Conservation (phyloP, 2,329 filamentous ascomycete genomes). For the Stagonosporopsis cucurbitacearum region DNA sequence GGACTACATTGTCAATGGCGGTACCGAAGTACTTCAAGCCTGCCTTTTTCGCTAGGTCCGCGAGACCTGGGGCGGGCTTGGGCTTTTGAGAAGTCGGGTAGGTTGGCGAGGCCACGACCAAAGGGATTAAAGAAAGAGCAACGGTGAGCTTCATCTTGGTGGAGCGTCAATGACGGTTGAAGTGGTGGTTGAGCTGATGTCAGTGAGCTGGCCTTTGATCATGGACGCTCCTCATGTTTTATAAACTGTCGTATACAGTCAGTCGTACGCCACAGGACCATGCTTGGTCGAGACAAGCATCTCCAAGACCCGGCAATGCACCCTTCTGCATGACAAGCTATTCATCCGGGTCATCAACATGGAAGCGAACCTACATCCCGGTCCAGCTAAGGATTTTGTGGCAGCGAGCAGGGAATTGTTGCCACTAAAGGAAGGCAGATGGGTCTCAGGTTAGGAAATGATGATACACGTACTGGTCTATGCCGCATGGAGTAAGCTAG, state of each 20-base stretch:
- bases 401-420: conserved; percentile 18
- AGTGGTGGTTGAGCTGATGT: background rate
- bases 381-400: conserved; percentile 14
- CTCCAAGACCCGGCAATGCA: conserved; percentile 6
- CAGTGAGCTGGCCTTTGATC: background rate
- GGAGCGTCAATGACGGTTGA: no score
- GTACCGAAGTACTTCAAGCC: conserved; percentile 64
- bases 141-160: conserved; percentile 37
- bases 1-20: conserved; percentile 61
- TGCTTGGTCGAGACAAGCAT: conserved; percentile 11
- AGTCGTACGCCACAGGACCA: background rate
- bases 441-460: conserved; percentile 2
- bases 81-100: conserved; percentile 10
- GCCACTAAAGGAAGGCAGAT: conserved; percentile 30
- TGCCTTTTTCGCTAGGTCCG: conserved; percentile 62
- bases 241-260: conserved; percentile 6
- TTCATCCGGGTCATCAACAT: conserved; percentile 23
- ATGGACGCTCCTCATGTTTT: background rate
- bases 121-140: conserved; percentile 25
- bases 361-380: conserved; percentile 18
- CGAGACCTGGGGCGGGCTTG: conserved; percentile 47
- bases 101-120: conserved; percentile 29
- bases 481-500: conserved; percentile 2
- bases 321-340: conserved; percentile 14
- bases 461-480: conserved; percentile 2